A percentile compares a stretch with the other conserved stretches of the same genome.
These are phyloP conservation scores for Ogataea corticis DNA, from an alignment of 805 yeast species.

Conservation along the genomic window DNA sequence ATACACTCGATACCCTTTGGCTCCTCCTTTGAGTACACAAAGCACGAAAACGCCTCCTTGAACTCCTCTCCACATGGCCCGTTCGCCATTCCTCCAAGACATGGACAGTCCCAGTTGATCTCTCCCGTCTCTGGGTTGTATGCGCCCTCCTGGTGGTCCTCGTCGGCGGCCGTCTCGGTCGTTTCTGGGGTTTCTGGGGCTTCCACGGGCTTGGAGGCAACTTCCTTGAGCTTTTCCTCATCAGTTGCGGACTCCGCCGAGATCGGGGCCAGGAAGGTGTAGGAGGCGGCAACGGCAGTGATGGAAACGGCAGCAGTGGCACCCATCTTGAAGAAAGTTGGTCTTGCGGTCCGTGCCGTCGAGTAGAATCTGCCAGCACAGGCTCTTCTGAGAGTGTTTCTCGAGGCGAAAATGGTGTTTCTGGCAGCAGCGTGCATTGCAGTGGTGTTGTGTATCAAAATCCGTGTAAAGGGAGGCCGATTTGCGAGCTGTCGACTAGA, in stretches of 20 bases:
- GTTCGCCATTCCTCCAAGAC: constrained; percentile 97
- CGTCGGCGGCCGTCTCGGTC: constrained; percentile 29
- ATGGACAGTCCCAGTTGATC: constrained; percentile 99
- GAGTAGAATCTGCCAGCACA: constrained; percentile 3
- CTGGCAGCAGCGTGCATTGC: constrained; percentile 6
- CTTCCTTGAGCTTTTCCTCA: constrained; percentile 15
- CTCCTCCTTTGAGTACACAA: constrained; percentile 89
- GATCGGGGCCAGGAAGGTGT: constrained; percentile 9
- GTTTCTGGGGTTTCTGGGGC: constrained; percentile 1
- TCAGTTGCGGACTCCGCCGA: constrained; percentile 15
- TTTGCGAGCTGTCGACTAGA: too few relatives aligned
- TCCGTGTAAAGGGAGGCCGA: too few relatives aligned
- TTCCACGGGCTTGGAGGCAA: constrained; percentile 23
- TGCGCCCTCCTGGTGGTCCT: constrained; percentile 60
- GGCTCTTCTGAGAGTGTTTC: constrained; percentile 6
- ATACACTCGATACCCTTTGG: constrained; percentile 97
- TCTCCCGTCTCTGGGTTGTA: constrained; percentile 97
- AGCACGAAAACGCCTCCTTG: constrained; percentile 92
- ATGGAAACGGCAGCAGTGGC: constrained; percentile 6
- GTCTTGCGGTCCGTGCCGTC: background rate
- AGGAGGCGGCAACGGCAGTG: constrained; percentile 8
- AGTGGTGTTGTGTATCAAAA: background rate
- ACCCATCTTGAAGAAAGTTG: background rate
- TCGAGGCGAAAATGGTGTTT: constrained; percentile 2
- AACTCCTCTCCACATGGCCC: constrained; percentile 98